Percentiles rank a stretch among this genome's conserved stretches.
Conservation (phyloP, 495 filamentous ascomycete genomes). For the Opeltia flavorubescens region DNA sequence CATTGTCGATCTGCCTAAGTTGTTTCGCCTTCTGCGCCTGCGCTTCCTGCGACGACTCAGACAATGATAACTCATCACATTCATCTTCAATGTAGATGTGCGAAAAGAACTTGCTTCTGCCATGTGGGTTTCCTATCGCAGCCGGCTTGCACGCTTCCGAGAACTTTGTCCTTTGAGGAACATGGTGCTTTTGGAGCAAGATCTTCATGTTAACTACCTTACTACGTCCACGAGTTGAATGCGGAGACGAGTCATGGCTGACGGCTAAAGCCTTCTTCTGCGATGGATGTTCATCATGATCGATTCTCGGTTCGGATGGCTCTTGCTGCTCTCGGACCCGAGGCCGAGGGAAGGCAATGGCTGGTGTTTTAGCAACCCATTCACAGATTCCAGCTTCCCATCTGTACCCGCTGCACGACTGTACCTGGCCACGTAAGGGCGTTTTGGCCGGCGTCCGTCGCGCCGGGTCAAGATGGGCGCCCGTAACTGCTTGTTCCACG, state of each 20-base stretch:
- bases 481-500: conserved; percentile 25
- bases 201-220: too few relatives aligned
- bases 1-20: neutral
- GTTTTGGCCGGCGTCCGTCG: conserved; percentile 11
- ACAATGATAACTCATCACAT: neutral
- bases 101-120: neutral
- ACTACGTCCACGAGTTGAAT: too few relatives aligned
- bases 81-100: neutral
- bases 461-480: conserved; percentile 11
- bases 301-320: neutral
- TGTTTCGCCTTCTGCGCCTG: neutral
- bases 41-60: neutral
- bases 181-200: neutral
- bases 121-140: too few relatives aligned
- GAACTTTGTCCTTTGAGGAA: too few relatives aligned
- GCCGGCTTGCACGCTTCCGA: too few relatives aligned
- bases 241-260: too few relatives aligned
- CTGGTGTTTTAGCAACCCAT: conserved; percentile 3
- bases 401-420: conserved; percentile 24
- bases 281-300: too few relatives aligned
- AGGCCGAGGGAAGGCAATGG: neutral
- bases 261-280: too few relatives aligned
- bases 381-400: conserved; percentile 26
- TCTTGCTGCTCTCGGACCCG: neutral
- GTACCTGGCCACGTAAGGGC: conserved; percentile 4